Conservation (phyloP, 1,139 yeast species). For the Debaryomyces sp. region DNA sequence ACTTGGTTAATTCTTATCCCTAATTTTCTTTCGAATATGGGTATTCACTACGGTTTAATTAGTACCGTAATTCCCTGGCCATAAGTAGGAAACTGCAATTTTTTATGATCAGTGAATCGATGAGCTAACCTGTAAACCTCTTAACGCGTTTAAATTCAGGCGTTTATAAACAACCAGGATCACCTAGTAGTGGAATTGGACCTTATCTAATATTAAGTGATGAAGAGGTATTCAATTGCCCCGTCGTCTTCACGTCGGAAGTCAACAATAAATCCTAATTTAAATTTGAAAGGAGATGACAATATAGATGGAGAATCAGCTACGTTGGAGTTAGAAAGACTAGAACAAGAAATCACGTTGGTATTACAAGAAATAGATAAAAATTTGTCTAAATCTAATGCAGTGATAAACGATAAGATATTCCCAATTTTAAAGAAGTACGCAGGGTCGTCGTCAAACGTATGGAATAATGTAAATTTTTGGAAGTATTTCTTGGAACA, state of each 20-base stretch:
- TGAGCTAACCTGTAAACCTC: background rate
- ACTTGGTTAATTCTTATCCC: background rate
- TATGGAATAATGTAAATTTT: constrained; percentile 65
- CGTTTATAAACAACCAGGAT: background rate
- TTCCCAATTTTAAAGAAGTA: constrained; percentile 65
- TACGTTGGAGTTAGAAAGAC: constrained; percentile 62
- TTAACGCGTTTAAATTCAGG: background rate
- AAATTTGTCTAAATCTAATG: constrained; percentile 64
- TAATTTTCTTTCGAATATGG: background rate
- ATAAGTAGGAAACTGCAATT: background rate
- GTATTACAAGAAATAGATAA: constrained; percentile 80
- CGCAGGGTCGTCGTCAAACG: constrained; percentile 53
- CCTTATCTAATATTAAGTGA: constrained; percentile 9
- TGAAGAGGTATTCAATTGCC: constrained; percentile 46
- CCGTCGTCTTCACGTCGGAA: constrained; percentile 43
- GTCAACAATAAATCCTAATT: constrained; percentile 25
- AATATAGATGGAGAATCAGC: constrained; percentile 28
- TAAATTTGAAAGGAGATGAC: constrained; percentile 12
- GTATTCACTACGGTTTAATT: background rate
- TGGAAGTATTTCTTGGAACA: constrained; percentile 80
- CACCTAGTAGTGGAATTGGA: background rate
- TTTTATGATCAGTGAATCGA: background rate
- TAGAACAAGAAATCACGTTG: constrained; percentile 82
- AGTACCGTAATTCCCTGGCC: background rate
- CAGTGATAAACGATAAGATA: constrained; percentile 60